These are phyloP conservation scores for Kodamaea lidongshanica DNA, from an alignment of 805 yeast genomes.

Conservation along the genomic window DNA sequence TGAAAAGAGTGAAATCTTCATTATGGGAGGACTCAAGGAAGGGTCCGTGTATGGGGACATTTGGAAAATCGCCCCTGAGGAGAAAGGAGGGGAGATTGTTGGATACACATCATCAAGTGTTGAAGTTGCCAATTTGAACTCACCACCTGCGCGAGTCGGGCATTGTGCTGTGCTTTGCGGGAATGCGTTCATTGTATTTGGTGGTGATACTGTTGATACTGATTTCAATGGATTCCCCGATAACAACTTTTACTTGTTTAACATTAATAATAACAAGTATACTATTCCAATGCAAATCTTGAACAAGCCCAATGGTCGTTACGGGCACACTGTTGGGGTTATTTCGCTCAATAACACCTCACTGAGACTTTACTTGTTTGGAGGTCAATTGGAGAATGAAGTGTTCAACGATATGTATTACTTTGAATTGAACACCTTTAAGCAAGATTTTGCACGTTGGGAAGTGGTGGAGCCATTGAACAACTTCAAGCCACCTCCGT, in stretches of 20 bases:
- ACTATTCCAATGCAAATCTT: conserved; percentile 40
- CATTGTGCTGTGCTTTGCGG: conserved; percentile 91
- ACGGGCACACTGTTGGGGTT: conserved; percentile 87
- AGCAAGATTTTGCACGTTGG: conserved; percentile 83
- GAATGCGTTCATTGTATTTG: conserved; percentile 89
- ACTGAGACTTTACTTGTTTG: conserved; percentile 71
- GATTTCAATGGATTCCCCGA: conserved; percentile 74
- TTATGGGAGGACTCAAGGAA: conserved; percentile 94
- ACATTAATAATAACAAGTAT: conserved; percentile 40
- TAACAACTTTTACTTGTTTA: conserved; percentile 84
- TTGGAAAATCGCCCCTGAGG: conserved; percentile 70
- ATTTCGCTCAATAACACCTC: conserved; percentile 44
- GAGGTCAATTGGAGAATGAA: conserved; percentile 87
- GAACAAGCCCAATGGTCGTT: conserved; percentile 80
- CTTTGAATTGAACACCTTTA: conserved; percentile 81
- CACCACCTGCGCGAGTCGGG: conserved; percentile 95
- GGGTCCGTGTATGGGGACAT: conserved; percentile 91
- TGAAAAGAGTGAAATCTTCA: conserved; percentile 71
- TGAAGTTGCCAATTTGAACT: conserved; percentile 57
- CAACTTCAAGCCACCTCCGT: conserved; percentile 61
- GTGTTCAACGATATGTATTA: conserved; percentile 78
- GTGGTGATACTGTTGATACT: conserved; percentile 90
- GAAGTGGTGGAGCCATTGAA: conserved; percentile 53
- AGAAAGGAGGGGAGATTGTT: conserved; percentile 18
- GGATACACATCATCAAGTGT: conserved; percentile 26